A percentile compares a stretch with the other conserved stretches of the same genome.
Evolutionary conservation across 306 rosid genomes (phyloP).

Genomic region (Pyrus bretschneideri): DNA sequence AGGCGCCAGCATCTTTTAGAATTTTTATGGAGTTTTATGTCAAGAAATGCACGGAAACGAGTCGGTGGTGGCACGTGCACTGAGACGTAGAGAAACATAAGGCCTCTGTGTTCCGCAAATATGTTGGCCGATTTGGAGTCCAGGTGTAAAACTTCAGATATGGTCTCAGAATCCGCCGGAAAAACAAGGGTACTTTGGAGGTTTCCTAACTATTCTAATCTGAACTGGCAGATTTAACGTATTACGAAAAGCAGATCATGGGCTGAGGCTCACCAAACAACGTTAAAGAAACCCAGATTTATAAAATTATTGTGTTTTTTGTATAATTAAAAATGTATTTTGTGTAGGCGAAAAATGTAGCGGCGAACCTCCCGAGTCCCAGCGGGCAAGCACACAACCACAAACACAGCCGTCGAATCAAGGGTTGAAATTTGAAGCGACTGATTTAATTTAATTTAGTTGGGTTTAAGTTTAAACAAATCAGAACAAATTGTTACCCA

Average conservation of each 20-base stretch:
- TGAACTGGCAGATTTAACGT: not conserved
- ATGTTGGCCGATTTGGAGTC: not conserved
- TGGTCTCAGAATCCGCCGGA: not conserved
- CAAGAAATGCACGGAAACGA: too few relatives aligned
- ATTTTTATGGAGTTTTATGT: too few relatives aligned
- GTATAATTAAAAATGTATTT: too few relatives aligned
- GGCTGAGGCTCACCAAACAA: not conserved
- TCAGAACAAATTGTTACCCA: not conserved
- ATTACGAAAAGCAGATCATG: not conserved
- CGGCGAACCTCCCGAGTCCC: not conserved
- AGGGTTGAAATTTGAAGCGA: not conserved
- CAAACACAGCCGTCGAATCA: too few relatives aligned
- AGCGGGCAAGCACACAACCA: too few relatives aligned
- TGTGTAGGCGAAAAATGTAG: not conserved
- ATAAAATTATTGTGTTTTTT: too few relatives aligned
- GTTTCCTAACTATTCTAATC: not conserved
- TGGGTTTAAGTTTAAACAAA: not conserved
- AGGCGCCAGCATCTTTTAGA: too few relatives aligned
- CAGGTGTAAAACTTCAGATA: not conserved
- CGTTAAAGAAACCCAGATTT: not conserved
- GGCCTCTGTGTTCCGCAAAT: not conserved
- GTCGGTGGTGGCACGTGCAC: not conserved
- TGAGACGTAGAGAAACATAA: not conserved
- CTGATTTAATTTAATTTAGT: not conserved
- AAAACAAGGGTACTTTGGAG: not conserved